These are phyloP conservation scores for Coemansia sp. DNA, from an alignment of 192 early-diverging fungal genomes.

Conservation along the genomic window DNA sequence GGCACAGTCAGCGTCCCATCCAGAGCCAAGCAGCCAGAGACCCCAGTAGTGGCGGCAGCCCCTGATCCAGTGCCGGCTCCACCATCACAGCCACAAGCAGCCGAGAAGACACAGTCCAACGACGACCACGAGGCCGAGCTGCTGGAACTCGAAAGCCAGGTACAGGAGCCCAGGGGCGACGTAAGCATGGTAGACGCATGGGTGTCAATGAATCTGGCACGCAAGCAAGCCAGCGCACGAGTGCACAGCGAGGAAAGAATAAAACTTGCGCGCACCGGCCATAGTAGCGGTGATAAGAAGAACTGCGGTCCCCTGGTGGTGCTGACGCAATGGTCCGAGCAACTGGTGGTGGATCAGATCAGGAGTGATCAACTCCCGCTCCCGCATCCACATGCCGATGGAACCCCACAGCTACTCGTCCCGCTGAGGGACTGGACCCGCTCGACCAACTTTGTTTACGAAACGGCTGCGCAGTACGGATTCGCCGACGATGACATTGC, in stretches of 20 bases:
- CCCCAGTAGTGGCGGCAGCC: too few relatives aligned
- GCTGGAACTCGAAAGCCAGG: not conserved
- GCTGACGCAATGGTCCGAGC: constrained; percentile 14
- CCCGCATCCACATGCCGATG: not conserved
- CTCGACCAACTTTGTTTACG: constrained; percentile 30
- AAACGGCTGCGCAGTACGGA: constrained; percentile 19
- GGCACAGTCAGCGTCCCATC: constrained; percentile 15
- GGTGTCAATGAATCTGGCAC: constrained; percentile 20
- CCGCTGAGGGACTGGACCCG: constrained; percentile 20
- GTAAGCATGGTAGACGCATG: constrained; percentile 3
- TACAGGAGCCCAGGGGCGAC: not conserved
- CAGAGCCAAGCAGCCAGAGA: not conserved
- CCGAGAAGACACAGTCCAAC: not conserved
- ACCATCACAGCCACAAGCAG: not conserved
- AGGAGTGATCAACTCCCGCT: not conserved
- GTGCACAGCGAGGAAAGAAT: constrained; percentile 15
- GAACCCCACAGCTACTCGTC: not conserved
- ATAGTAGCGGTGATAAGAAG: too few relatives aligned
- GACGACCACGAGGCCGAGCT: not conserved
- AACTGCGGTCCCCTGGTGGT: not conserved
- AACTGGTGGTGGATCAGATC: constrained; percentile 19
- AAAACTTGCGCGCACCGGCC: constrained; percentile 1
- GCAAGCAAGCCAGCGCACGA: constrained; percentile 18
- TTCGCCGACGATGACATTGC: constrained; percentile 18
- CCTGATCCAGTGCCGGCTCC: not conserved